A percentile compares a stretch with the other conserved stretches of the same genome.
Evolutionary conservation across 1,284 basidiomycete genomes (phyloP).

Genomic region (Cryptococcus wingfieldii): DNA sequence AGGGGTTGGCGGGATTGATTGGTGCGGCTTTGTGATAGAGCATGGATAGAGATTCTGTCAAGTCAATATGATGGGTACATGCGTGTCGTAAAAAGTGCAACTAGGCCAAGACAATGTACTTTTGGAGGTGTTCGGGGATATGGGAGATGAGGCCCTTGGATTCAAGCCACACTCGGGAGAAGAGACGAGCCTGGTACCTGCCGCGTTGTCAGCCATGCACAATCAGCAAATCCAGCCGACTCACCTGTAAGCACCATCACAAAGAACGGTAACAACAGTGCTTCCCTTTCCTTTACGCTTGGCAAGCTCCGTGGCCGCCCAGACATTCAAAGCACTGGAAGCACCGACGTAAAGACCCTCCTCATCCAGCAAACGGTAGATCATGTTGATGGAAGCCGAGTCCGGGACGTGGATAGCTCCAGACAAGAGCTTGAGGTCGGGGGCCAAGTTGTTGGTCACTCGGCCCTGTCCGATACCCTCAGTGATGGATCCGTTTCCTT

Average conservation of each 20-base stretch:
- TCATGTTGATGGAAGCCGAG: conserved; percentile 83
- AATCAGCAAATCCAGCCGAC: conserved; percentile 8
- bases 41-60: neutral
- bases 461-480: conserved; percentile 98
- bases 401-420: conserved; percentile 86
- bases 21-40: conserved; percentile 7
- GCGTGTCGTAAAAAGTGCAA: neutral
- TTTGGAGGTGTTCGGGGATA: conserved; percentile 74
- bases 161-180: conserved; percentile 91
- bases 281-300: conserved; percentile 72
- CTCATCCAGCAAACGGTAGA: conserved; percentile 85
- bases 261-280: conserved; percentile 82
- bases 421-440: conserved; percentile 72
- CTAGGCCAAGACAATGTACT: conserved; percentile 75
- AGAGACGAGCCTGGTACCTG: conserved; percentile 85
- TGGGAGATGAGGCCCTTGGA: conserved; percentile 72
- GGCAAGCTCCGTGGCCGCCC: conserved; percentile 85
- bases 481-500: conserved; percentile 82
- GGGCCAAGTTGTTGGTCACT: conserved; percentile 88
- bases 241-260: conserved; percentile 85
- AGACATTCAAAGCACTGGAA: conserved; percentile 91
- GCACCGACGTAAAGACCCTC: conserved; percentile 98
- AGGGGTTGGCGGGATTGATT: conserved; percentile 33
- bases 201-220: neutral
- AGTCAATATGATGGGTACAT: neutral